Conservation (phyloP, 1,284 basidiomycete species). For the Salmacisia buchloeana region DNA sequence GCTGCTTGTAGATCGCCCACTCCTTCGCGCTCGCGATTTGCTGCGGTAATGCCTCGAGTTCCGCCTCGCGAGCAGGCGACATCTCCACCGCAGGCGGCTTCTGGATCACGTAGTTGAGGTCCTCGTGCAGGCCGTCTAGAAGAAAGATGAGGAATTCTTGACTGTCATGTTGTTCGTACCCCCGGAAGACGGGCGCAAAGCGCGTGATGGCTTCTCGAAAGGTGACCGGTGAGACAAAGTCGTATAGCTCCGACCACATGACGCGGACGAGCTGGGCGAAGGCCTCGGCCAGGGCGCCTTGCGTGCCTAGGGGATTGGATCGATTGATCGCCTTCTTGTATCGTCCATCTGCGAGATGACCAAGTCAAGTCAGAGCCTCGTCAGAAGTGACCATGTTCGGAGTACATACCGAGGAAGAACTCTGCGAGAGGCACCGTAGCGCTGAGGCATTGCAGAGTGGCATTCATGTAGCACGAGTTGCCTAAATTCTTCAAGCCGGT, state of each 20-base stretch:
- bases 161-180: constrained; percentile 38
- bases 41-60: constrained; percentile 66
- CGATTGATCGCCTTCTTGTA: constrained; percentile 85
- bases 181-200: constrained; percentile 42
- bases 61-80: constrained; percentile 37
- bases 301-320: constrained; percentile 79
- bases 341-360: constrained; percentile 55
- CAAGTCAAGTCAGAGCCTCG: neutral
- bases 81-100: constrained; percentile 37
- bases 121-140: constrained; percentile 24
- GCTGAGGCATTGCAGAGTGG: constrained; percentile 47
- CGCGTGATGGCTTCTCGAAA: constrained; percentile 66
- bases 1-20: constrained; percentile 38
- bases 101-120: constrained; percentile 22
- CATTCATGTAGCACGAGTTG: constrained; percentile 51
- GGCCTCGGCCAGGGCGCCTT: constrained; percentile 73
- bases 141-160: constrained; percentile 24
- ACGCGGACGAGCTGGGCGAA: constrained; percentile 78
- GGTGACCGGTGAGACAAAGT: constrained; percentile 73
- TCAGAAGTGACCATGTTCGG: neutral
- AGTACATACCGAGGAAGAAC: constrained; percentile 29
- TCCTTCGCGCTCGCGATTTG: constrained; percentile 67
- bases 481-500: constrained; percentile 49
- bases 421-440: constrained; percentile 44
- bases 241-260: constrained; percentile 81